Evolutionary conservation across 108 stramenopile genomes (phyloP), one percentile per base, ranked within the genome.

Genomic region (Cyclotella kingstonii): DNA sequence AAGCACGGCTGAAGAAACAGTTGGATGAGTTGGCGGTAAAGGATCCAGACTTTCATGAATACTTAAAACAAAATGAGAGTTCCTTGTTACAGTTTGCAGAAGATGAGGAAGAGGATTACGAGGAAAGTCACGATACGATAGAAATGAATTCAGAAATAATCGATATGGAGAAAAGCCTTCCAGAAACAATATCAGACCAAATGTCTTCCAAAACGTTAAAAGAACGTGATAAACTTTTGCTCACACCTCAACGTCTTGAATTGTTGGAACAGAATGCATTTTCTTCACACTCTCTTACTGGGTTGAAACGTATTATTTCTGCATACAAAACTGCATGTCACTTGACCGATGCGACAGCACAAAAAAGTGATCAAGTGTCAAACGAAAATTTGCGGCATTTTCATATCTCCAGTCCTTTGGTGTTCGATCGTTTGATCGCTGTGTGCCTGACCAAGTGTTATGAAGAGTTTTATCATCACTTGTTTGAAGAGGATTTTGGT

Each of bases 21-120:
- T 84, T 96, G 70, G 82, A 72, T 38, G 82, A 86, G 44, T 51
- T 95, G 40, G 63, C 78, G 59, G 62, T 81, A 33, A 73, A 83
- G 19, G 95, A 96, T 70, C 95, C 95, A 14, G 95, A 96, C 39
- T 96, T 96, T 66, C 86, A 91, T 66, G 70, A 89, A 44, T 91
- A 89, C 66, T 64, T 96, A 36, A 60, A 84, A 67, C 84, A 93
- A 50, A 93, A 96, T 65, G 87, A 93, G 54, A 76, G 81, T 29
- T 61, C 74, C 17, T 51, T 95, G 31, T 67, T 96, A 15, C 79
- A 91, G 18, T 91, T 84, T 61, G 86, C 74, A 15, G 43, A 84
- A 8, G 81, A 82, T 25, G 68, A 70, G 6, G 73, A 80, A 12
- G 81, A 80, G 6, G 83, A 77, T 9, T 78, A 85, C 15, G 68